Base-by-base conservation (phyloP, 2,329 filamentous ascomycete genomes). In the Didymella glomerata region DNA sequence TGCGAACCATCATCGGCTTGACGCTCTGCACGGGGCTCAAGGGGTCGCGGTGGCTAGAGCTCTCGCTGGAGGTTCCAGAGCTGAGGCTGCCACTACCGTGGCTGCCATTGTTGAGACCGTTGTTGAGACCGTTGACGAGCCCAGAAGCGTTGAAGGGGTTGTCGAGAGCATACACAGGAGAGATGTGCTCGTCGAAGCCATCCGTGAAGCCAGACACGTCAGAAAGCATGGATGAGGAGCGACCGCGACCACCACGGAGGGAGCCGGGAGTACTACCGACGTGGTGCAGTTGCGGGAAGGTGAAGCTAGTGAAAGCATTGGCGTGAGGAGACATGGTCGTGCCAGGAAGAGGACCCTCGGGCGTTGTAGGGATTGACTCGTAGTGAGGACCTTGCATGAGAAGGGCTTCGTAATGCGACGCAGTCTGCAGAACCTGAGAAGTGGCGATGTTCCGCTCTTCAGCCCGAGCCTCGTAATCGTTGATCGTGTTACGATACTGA, bases 331-430 rank as follows among this genome's bases (percentile, higher is more conserved):
- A 74, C 78, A 64, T 76, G 68, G 58, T 79, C 10, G 84, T 85
- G 55, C 84, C 84, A 24, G 85, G 84, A 14, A 87, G 75, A 30
- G 82, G 80, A 27, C 84, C 84, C 74, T 88, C 86, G n/a, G 86
- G 86, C n/a, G 85, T 87, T 0, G 78, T 77, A 30, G 80, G 80
- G 40, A 80, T 76, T 25, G 79, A 78, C 69, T 70, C 64, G 55
- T 77, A 72, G 25, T 75, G 71, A 48, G 64, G 63, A 59, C 80
- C 76, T 64, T 80, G 76, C 41, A 78, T 74, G 45, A 78, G 68
- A 18, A 79, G 69, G 24, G 74, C 71, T 57, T 82, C 80, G 48
- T 75, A 72, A 28, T 78, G 75, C 56, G 76, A 71, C 27, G 73
- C 70, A 16, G 74, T 75, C 61, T 76, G 71, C 55, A 75, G 54